Conservation (phyloP, 2,329 filamentous ascomycete species). For the Scolecobasidium constrictum region DNA sequence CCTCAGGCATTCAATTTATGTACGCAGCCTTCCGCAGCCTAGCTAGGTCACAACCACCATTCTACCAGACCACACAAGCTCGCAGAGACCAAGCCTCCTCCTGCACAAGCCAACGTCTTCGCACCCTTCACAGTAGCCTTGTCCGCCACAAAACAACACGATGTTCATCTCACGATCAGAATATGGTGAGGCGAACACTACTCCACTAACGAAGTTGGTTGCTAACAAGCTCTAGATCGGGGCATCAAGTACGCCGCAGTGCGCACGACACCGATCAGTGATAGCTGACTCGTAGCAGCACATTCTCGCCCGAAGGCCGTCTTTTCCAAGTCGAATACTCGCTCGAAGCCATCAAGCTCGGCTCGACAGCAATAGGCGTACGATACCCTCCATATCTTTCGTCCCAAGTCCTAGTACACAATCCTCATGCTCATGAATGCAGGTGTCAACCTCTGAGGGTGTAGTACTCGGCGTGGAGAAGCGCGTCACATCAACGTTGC, state of each 20-base stretch:
- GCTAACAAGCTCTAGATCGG: conserved; percentile 53
- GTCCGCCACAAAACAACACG: too few relatives aligned
- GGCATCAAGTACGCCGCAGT: conserved; percentile 73
- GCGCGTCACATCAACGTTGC: conserved; percentile 92
- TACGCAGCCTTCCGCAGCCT: too few relatives aligned
- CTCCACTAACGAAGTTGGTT: conserved; percentile 1
- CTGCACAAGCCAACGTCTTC: too few relatives aligned
- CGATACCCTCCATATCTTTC: conserved; percentile 16
- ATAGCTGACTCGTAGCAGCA: conserved; percentile 44
- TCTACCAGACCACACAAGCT: too few relatives aligned
- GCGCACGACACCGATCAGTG: conserved; percentile 13
- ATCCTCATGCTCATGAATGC: conserved; percentile 16
- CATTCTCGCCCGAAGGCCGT: conserved; percentile 98
- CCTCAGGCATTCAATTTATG: too few relatives aligned
- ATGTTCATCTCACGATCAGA: conserved; percentile 99
- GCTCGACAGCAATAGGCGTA: conserved; percentile 93
- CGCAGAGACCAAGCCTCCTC: too few relatives aligned
- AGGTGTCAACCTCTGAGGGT: conserved; percentile 84
- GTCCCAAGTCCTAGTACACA: conserved; percentile 4
- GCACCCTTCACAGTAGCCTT: too few relatives aligned
- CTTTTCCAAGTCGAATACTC: conserved; percentile 99
- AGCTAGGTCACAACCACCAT: too few relatives aligned
- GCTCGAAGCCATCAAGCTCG: conserved; percentile 98
- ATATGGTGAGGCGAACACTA: conserved; percentile 64
- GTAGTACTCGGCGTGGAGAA: conserved; percentile 98